These are phyloP conservation scores for Thielaviopsis populi DNA, from an alignment of 2,329 filamentous ascomycete genomes.

Conservation along the genomic window DNA sequence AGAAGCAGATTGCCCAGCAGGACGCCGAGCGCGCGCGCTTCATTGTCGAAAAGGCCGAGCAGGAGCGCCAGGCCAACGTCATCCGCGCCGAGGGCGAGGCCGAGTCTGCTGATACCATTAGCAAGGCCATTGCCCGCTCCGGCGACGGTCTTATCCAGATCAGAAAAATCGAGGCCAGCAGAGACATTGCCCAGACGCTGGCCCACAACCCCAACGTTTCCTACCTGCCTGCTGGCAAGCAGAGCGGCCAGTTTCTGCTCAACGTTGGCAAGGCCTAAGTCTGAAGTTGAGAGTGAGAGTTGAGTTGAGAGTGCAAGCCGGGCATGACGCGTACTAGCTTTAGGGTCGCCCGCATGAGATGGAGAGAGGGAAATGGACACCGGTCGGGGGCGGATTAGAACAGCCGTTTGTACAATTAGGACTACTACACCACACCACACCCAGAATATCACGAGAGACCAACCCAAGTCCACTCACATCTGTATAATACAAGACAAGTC, in stretches of 20 bases:
- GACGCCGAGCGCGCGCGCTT: conserved; percentile 94
- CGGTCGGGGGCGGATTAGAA: not conserved
- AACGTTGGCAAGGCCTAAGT: conserved; percentile 33
- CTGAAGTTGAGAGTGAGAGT: not conserved
- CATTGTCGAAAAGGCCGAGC: conserved; percentile 96
- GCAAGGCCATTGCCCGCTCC: conserved; percentile 79
- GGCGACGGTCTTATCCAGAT: conserved; percentile 93
- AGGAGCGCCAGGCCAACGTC: conserved; percentile 96
- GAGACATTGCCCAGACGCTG: conserved; percentile 85
- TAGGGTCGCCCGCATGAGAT: conserved; percentile 9
- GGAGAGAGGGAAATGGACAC: not conserved
- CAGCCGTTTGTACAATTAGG: conserved; percentile 14
- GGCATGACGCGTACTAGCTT: conserved; percentile 1
- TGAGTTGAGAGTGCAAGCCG: too few species aligned
- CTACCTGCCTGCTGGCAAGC: conserved; percentile 69
- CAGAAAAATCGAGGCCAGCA: conserved; percentile 89
- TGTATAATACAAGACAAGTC: conserved; percentile 17
- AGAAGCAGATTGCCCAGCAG: conserved; percentile 99
- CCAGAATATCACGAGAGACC: conserved; percentile 16
- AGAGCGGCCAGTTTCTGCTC: conserved; percentile 43
- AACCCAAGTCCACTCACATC: conserved; percentile 13
- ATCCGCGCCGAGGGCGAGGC: conserved; percentile 97
- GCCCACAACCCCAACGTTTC: conserved; percentile 87
- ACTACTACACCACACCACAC: conserved; percentile 7
- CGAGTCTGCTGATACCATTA: conserved; percentile 90